phyloP scores from a whole-genome alignment of 495 filamentous ascomycete species.

The Lophiotrema nucula region DNA sequence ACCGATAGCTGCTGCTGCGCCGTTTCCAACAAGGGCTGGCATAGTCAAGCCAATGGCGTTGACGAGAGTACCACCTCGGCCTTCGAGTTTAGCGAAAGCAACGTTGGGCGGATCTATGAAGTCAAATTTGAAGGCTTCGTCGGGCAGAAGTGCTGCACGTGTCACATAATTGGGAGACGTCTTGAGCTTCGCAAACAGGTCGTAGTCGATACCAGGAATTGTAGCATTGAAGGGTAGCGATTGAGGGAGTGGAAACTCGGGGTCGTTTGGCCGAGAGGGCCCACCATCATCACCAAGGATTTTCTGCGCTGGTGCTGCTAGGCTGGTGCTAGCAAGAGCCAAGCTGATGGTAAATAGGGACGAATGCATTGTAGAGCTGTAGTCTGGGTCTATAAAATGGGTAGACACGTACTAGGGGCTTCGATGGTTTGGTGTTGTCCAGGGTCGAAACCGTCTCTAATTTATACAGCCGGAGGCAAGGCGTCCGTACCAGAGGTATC shows the following conservation, averaged over 20 bases:
- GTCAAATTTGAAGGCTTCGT: slow-evolving; percentile 6
- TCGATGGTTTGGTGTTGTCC: too few relatives aligned
- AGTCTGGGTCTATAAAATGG: too few relatives aligned
- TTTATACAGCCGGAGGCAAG: too few relatives aligned
- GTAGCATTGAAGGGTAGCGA: slow-evolving; percentile 1
- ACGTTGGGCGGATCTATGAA: slow-evolving; percentile 4
- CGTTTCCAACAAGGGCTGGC: slow-evolving; percentile 5
- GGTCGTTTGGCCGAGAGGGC: not conserved
- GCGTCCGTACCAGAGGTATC: too few relatives aligned
- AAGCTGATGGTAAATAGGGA: too few relatives aligned
- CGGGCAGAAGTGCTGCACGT: slow-evolving; percentile 1
- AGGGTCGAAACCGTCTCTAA: too few relatives aligned
- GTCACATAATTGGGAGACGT: not conserved
- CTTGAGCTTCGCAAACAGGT: not conserved
- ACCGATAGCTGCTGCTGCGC: slow-evolving; percentile 1
- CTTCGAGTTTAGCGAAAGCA: not conserved
- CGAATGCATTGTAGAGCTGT: too few relatives aligned
- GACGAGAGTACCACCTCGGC: not conserved
- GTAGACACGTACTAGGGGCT: too few relatives aligned
- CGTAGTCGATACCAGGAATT: not conserved
- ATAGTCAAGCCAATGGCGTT: slow-evolving; percentile 4
- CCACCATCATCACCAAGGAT: too few relatives aligned
- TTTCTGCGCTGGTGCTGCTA: too few relatives aligned
- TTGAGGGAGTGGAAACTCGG: not conserved
- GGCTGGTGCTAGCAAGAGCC: too few relatives aligned